Evolutionary conservation across 768 basidiomycete species (phyloP).

Genomic region (Hemileccinum rubropunctum): DNA sequence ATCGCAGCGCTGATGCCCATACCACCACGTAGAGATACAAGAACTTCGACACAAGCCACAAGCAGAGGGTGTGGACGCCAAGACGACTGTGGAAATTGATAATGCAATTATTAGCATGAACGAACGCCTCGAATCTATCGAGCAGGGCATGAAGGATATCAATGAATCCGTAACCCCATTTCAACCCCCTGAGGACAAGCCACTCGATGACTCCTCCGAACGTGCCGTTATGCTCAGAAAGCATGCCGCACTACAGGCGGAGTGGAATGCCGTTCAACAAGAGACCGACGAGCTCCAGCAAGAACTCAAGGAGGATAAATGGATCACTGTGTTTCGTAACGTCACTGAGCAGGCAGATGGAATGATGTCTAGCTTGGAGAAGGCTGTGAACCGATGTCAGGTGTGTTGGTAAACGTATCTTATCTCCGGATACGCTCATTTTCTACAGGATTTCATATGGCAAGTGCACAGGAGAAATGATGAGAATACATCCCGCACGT

Average conservation of each 20-base stretch:
- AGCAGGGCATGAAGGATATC: constrained; percentile 68
- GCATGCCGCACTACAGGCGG: constrained; percentile 64
- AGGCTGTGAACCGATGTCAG: constrained; percentile 87
- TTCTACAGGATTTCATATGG: constrained; percentile 75
- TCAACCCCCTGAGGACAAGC: constrained; percentile 46
- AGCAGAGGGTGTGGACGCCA: constrained; percentile 47
- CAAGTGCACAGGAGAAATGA: constrained; percentile 67
- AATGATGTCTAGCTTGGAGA: constrained; percentile 96
- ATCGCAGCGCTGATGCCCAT: constrained; percentile 11
- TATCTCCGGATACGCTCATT: background rate
- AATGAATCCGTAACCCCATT: constrained; percentile 65
- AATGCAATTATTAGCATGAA: constrained; percentile 77
- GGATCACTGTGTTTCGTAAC: constrained; percentile 92
- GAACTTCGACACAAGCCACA: constrained; percentile 89
- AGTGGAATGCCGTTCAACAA: constrained; percentile 80
- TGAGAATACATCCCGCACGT: constrained; percentile 39
- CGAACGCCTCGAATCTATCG: constrained; percentile 71
- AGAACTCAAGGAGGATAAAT: constrained; percentile 96
- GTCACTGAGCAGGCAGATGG: constrained; percentile 94
- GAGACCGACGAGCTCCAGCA: constrained; percentile 81
- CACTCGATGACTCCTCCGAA: constrained; percentile 42
- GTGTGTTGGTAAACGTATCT: constrained; percentile 41
- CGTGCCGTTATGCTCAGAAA: constrained; percentile 58
- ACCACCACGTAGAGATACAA: constrained; percentile 67
- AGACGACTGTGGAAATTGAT: constrained; percentile 72